Evolutionary conservation across 2,329 filamentous ascomycete genomes (phyloP), one percentile per base, ranked within the genome.

Genomic region (Pseudogymnoascus sp.): DNA sequence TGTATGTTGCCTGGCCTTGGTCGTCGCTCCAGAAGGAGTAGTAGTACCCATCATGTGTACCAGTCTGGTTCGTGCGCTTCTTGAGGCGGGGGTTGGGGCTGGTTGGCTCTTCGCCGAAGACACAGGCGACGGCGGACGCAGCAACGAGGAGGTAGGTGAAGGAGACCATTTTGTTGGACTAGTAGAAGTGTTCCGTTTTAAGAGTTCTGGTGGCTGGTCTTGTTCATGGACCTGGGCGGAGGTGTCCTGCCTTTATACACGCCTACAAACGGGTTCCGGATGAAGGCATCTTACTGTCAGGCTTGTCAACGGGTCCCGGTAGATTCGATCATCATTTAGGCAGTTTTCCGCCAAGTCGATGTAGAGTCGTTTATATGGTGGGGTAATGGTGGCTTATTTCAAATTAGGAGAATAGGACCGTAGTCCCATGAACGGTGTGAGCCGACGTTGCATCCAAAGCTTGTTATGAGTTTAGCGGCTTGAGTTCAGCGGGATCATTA

Each of bases 21-120:
- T 79, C 78, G 63, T 84, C 81, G 62, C 79, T 81, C 81, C 80
- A 85, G 76, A 79, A 84, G 2, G 25, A 33, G 49, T 33, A 55
- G 49, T 33, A 55, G 16, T 18, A 55, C 12, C 49, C 49, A 18
- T 5, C n/a, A 9, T 55, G 4, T 2, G 9, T 12, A 33, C 49
- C 49, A 7, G 49, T 55, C 49, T 55, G 49, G 28, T 55, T 55
- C 25, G 49, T 33, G 25, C 49, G 49, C 49, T 55, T 55, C 49
- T 55, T 55, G 25, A 55, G 49, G 14, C 45, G 45, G 7, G 49
- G 25, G 49, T 55, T 55, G 49, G 49, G 25, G 49, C 49, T 55
- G 49, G 49, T 55, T 28, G 23, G 43, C 49, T 55, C 49, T 33
- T 55, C 49, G 9, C 25, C 49, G 28, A 55, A 55, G 49, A 55